Evolutionary conservation across 352 stramenopile species (phyloP).

Genomic region (Peronospora farinosa): DNA sequence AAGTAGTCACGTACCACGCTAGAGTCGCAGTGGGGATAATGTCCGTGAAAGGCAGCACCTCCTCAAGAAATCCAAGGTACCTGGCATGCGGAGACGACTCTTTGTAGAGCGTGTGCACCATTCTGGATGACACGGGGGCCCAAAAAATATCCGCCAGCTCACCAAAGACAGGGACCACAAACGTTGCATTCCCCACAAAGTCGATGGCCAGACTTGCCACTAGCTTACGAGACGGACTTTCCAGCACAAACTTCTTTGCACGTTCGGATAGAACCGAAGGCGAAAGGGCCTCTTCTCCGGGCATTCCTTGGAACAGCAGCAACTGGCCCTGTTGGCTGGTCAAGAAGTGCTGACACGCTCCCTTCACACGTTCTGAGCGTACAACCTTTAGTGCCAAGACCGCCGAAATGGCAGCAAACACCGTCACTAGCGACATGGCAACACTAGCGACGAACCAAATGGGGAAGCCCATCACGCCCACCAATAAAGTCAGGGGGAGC

Average conservation of each 20-base stretch:
- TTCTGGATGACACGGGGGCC: slow-evolving; percentile 84
- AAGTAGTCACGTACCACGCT: slow-evolving; percentile 59
- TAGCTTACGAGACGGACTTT: slow-evolving; percentile 54
- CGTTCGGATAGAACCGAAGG: slow-evolving; percentile 28
- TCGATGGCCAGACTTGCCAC: slow-evolving; percentile 82
- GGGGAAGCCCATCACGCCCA: slow-evolving; percentile 53
- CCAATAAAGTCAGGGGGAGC: slow-evolving; percentile 47
- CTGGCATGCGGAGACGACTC: slow-evolving; percentile 77
- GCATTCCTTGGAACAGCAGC: slow-evolving; percentile 49
- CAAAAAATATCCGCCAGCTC: slow-evolving; percentile 89
- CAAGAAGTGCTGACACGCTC: slow-evolving; percentile 36
- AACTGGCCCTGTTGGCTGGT: slow-evolving; percentile 53
- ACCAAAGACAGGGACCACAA: slow-evolving; percentile 81
- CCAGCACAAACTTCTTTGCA: slow-evolving; percentile 40
- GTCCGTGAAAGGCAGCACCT: slow-evolving; percentile 92
- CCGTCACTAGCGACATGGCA: slow-evolving; percentile 34
- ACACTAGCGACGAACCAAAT: slow-evolving; percentile 51
- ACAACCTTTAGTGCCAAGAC: slow-evolving; percentile 42
- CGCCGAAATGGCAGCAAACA: slow-evolving; percentile 47
- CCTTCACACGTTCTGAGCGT: slow-evolving; percentile 44
- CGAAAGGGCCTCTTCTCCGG: slow-evolving; percentile 27
- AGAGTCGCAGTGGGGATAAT: slow-evolving; percentile 91
- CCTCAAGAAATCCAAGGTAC: slow-evolving; percentile 80
- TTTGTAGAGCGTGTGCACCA: slow-evolving; percentile 90
- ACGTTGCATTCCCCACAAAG: slow-evolving; percentile 82